Conservation (phyloP, 257 asterid species). For the Penstemon newberryi region DNA sequence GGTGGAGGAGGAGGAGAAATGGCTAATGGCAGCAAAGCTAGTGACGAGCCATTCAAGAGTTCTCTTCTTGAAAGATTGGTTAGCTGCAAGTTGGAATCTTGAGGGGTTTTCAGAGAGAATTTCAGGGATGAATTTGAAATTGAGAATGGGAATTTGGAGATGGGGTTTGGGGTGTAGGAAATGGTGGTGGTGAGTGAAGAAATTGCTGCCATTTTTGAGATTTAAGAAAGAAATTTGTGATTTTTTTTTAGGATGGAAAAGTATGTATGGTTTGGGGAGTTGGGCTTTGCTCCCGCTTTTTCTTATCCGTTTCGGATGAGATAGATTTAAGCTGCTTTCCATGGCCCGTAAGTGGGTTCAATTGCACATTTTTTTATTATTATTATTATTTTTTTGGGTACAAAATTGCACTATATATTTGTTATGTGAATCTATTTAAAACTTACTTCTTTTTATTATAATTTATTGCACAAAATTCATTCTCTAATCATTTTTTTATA, state of each 20-base stretch:
- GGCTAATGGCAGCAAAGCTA: constrained; percentile 49
- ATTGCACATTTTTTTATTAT: too few relatives aligned
- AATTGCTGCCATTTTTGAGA: constrained; percentile 47
- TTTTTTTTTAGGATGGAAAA: neutral
- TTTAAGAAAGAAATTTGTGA: constrained; percentile 13
- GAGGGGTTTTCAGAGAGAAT: constrained; percentile 28
- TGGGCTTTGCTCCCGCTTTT: constrained; percentile 5
- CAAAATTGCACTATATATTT: too few relatives aligned
- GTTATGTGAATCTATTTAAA: too few relatives aligned
- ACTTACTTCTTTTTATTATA: too few relatives aligned
- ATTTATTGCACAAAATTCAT: too few relatives aligned
- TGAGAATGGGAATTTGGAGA: constrained; percentile 36
- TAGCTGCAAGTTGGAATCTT: constrained; percentile 25
- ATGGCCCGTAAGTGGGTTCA: neutral
- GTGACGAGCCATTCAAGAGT: constrained; percentile 58
- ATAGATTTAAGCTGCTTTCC: constrained; percentile 17
- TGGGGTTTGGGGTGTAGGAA: constrained; percentile 35
- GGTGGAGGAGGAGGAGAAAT: constrained; percentile 46
- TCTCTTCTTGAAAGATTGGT: constrained; percentile 52
- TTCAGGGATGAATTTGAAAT: constrained; percentile 26
- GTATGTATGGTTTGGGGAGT: neutral
- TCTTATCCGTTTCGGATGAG: constrained; percentile 32
- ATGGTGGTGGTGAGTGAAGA: constrained; percentile 36
- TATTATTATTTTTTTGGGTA: too few relatives aligned
- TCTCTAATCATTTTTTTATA: too few relatives aligned